Base-by-base conservation (phyloP, 805 yeast species). In the Ogataea trehalophila region DNA sequence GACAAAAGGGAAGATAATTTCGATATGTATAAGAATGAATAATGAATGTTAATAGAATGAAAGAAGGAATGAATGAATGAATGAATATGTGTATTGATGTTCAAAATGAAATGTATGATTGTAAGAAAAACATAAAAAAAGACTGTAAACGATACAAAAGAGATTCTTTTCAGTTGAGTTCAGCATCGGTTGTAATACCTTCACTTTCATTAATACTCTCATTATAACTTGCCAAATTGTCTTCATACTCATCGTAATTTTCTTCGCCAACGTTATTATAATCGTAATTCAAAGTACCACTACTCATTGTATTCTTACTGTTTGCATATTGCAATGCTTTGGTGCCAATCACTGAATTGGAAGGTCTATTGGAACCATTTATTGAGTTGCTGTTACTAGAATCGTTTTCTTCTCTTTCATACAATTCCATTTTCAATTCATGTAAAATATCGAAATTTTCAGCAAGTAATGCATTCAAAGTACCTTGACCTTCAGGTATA, bases 401-500 rank as follows among this genome's bases (percentile, higher is more conserved):
- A 14, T 44, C 44, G 31, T 55, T 60, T 33, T 65, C 69, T 39
- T 77, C 80, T 51, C 72, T 73, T 51, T 84, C 91, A 57, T 86
- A 90, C 44, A 86, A 77, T 61, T 90, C 96, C 34, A 87, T 83
- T 62, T 89, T 86, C 65, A 94, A 73, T 69, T 94, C 99, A 62
- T 92, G 94, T 41, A 87, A 75, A 49, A 92, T 85, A 65, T 94
- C 99, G 64, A 89, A 94, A 66, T 98, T 92, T 63, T 91, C 97
- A 4, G 96, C 94, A 43, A 92, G 72, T 48, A 92, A 69, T 1
- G 96, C 96, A 65, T 83, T 90, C 53, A 94, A 73, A n/a, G 95
- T 81, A 6, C 97, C 99, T 68, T 94, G 99, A 13, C 99, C 99
- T 64, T 94, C 98, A 2, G 99, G 99, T 39, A 94, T 85, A 53